Base-by-base conservation (phyloP, 306 rosid genomes). In the Prunus davidiana region DNA sequence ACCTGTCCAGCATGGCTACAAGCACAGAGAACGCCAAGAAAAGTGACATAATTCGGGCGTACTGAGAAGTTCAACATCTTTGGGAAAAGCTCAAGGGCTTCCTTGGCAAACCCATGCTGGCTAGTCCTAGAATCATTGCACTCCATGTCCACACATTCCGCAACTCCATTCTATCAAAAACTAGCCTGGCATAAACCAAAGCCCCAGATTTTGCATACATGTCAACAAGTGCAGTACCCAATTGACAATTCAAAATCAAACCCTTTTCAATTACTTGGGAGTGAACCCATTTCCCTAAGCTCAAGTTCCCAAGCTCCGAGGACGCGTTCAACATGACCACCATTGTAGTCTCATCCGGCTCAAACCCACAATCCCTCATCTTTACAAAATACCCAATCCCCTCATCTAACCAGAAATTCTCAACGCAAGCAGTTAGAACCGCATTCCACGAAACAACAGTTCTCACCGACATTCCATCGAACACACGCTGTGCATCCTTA, bases 141-240 rank as follows among this genome's bases (percentile, higher is more conserved):
- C 91, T 95, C 97, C 97, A 92, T 16, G 99, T 90, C 97, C 97
- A 92, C 70, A 92, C 99, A 82, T 89, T 90, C 84, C 85, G 82
- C 84, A 79, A 64, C 13, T 83, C 81, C 85, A 92, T 78, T 65
- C 86, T 85, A 61, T 86, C 67, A 56, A 92, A 92, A 14, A 89
- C 90, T 81, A 67, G 55, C 81, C 80, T 84, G 6, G 92, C 93
- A 89, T 72, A 87, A 50, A 30, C 75, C 51, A 92, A 75, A 62
- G 80, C 76, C n/a, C 97, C 99, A 12, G 97, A 90, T 63, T 92
- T 92, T 10, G 89, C 93, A 58, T 95, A 92, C 97, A 91, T 92
- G 51, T 90, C 97, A 64, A 95, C 92, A 54, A 95, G 91, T 64
- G 97, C 87, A 62, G 97, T 89, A 65, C 96, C 97, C 69, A 95